Conservation (phyloP, 1,284 basidiomycete species). For the Apiotrichum sp. region DNA sequence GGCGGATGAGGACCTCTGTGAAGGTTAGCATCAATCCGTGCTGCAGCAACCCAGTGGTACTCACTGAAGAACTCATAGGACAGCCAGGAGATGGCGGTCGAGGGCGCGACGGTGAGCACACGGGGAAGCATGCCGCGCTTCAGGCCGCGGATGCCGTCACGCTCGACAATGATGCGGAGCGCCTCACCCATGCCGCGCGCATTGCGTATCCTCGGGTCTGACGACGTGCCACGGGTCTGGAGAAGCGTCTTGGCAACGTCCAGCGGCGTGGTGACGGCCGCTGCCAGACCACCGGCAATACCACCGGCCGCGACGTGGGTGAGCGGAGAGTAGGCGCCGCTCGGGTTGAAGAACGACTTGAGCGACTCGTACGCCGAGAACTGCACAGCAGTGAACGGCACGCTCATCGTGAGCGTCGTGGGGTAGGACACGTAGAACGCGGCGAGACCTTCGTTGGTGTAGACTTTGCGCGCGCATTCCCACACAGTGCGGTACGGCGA, state of each 20-base stretch:
- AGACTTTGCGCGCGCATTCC: conserved; percentile 72
- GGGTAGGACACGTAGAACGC: conserved; percentile 99
- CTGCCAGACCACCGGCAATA: conserved; percentile 86
- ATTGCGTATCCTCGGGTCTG: conserved; percentile 74
- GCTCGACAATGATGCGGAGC: conserved; percentile 75
- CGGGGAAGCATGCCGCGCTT: conserved; percentile 81
- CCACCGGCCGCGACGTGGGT: conserved; percentile 90
- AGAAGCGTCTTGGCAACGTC: conserved; percentile 88
- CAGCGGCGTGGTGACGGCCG: conserved; percentile 90
- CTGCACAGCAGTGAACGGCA: conserved; percentile 97
- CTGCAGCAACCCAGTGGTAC: conserved; percentile 42
- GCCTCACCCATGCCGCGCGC: conserved; percentile 84
- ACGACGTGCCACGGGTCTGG: conserved; percentile 83
- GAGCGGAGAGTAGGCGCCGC: conserved; percentile 76
- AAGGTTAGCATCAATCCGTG: neutral
- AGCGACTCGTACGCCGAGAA: conserved; percentile 95
- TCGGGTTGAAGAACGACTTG: conserved; percentile 81
- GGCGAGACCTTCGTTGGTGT: conserved; percentile 73
- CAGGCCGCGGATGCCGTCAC: conserved; percentile 83
- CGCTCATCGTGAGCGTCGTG: conserved; percentile 91
- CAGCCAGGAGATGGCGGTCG: conserved; percentile 95
- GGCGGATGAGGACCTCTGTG: conserved; percentile 42
- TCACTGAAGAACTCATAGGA: conserved; percentile 94
- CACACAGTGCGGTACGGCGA: conserved; percentile 81
- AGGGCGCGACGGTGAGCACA: conserved; percentile 92